Base-by-base conservation (phyloP, 2,329 filamentous ascomycete genomes). In the Spiromastix sp. region DNA sequence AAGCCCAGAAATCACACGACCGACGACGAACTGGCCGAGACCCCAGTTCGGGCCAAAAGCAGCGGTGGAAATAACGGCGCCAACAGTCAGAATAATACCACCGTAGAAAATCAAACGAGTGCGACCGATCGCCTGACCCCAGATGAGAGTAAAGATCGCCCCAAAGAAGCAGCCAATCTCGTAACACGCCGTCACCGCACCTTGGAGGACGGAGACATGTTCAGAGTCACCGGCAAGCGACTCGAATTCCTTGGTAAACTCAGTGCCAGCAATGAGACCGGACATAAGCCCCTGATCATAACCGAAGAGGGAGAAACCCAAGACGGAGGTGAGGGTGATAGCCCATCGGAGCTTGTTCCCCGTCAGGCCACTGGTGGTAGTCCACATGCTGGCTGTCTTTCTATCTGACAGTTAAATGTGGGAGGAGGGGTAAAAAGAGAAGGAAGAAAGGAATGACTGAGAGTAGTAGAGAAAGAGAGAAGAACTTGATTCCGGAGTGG, bases 211-310 rank as follows among this genome's bases (percentile, higher is more conserved):
- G 6, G 47, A 34, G 4, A 5, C 5, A 17, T 10, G n/a, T 12
- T 21, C 20, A 17, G 17, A 12, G 16, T 22, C 12, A 1, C 9
- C 31, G 12, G n/a, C n/a, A 10, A 33, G 31, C 13, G 45, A 34
- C 13, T 41, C 40, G 37, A 51, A 50, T 7, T 26, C 19, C 8
- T 38, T 22, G 9, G 47, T n/a, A 9, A 22, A 24, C 12, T 33
- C 18, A 12, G 18, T 12, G 11, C 7, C 21, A 20, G 31, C n/a
- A 12, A 12, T 22, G 10, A 21, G 31, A 21, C 39, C 43, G 19
- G 41, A 39, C 42, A 66, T 57, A 30, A 66, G 60, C 6, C 64
- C 64, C 18, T 64, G 62, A 31, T 60, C 56, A 37, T 59, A 60
- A 15, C 56, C 56, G 40, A 66, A 66, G 4, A 66, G 55, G 8